Percentiles rank a stretch among this genome's conserved stretches.
These are phyloP conservation scores for Byssochlamys sp. DNA, from an alignment of 2,329 filamentous ascomycete species.

Conservation along the genomic window DNA sequence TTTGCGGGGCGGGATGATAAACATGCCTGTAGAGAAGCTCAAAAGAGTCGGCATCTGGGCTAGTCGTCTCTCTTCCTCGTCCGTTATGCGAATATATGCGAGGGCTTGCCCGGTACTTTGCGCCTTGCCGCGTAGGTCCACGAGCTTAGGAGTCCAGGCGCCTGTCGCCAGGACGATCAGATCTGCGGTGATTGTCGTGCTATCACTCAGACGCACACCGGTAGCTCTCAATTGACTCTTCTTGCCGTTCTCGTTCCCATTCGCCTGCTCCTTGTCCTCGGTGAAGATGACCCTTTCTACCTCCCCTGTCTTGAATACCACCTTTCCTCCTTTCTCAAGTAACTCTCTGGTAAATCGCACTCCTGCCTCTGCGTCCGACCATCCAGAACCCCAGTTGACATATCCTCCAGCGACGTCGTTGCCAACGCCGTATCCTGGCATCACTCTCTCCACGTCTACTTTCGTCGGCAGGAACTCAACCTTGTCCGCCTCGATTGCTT, in stretches of 20 bases:
- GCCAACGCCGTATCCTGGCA: conserved; percentile 25
- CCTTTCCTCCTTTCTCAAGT: conserved; percentile 27
- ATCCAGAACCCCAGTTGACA: conserved; percentile 39
- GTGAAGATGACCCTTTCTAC: conserved; percentile 27
- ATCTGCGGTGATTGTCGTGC: conserved; percentile 50
- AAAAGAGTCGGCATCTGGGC: conserved; percentile 55
- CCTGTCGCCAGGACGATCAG: conserved; percentile 74
- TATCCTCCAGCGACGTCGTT: conserved; percentile 33
- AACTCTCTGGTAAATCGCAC: conserved; percentile 30
- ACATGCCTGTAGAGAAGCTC: conserved; percentile 42
- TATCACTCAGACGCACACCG: conserved; percentile 45
- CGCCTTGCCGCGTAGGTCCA: conserved; percentile 67
- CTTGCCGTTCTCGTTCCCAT: too few relatives aligned
- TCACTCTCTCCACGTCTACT: conserved; percentile 24
- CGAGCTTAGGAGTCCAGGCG: conserved; percentile 70
- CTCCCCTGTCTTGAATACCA: conserved; percentile 26
- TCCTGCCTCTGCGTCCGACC: conserved; percentile 35
- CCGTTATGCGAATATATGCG: conserved; percentile 65
- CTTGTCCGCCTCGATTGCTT: conserved; percentile 21
- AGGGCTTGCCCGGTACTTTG: conserved; percentile 75
- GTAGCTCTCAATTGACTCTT: conserved; percentile 13
- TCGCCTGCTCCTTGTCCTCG: background rate
- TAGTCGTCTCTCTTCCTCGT: conserved; percentile 58
- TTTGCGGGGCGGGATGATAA: conserved; percentile 46
- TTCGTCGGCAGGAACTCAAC: conserved; percentile 26